Evolutionary conservation across 164 flowering plant species (phyloP).

Genomic region (Piper betle): DNA sequence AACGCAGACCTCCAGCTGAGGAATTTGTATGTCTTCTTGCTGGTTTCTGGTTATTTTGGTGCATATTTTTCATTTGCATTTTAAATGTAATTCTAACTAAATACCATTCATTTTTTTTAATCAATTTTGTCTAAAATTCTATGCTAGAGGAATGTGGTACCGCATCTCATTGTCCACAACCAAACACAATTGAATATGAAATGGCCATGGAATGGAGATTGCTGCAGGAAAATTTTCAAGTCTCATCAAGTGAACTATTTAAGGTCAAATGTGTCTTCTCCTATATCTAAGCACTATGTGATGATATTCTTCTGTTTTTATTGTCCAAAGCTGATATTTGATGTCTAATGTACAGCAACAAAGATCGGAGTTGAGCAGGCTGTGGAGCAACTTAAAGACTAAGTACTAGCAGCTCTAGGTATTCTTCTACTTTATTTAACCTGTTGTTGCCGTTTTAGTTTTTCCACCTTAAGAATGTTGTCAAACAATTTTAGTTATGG

Average conservation of each 20-base stretch:
- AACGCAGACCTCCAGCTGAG: constrained; percentile 30
- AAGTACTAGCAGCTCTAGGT: background rate
- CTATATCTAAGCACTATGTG: background rate
- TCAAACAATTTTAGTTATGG: no score
- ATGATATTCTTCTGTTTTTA: background rate
- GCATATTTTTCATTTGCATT: no score
- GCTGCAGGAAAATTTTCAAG: constrained; percentile 18
- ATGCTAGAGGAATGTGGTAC: constrained; percentile 32
- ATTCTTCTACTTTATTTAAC: no score
- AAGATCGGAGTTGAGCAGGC: constrained; percentile 7
- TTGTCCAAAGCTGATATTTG: background rate
- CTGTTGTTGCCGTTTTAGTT: no score
- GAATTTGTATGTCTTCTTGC: constrained; percentile 21
- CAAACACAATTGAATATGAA: constrained; percentile 33
- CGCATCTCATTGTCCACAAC: constrained; percentile 47
- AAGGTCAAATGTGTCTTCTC: constrained; percentile 20
- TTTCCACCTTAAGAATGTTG: no score
- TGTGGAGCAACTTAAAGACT: constrained; percentile 5
- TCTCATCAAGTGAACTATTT: constrained; percentile 21
- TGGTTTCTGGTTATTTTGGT: no score
- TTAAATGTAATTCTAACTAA: no score
- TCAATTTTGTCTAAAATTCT: background rate
- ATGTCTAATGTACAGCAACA: constrained; percentile 8
- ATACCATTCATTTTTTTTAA: no score
- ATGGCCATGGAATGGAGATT: constrained; percentile 40